Evolutionary conservation across 441 rosid genomes (phyloP).

Genomic region (Euphorbia corollata): DNA sequence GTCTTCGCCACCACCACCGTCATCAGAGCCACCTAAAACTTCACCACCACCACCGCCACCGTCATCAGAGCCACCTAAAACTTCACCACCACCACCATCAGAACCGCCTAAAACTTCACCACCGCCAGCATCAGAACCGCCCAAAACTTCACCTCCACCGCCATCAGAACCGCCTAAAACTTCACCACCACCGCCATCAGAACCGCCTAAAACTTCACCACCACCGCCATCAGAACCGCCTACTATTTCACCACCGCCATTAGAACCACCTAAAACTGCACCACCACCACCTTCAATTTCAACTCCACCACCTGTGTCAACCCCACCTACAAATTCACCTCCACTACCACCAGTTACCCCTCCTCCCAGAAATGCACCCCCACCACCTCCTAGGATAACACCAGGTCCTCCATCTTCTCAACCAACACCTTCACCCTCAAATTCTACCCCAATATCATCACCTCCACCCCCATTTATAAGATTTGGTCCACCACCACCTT

Average conservation of each 20-base stretch:
- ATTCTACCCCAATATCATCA: slow-evolving; percentile 31
- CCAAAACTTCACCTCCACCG: slow-evolving; percentile 20
- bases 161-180: slow-evolving; percentile 14
- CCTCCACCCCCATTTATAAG: slow-evolving; percentile 33
- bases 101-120: not conserved
- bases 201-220: not conserved
- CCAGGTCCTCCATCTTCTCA: slow-evolving; percentile 26
- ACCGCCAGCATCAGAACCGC: slow-evolving; percentile 19
- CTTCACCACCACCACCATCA: slow-evolving; percentile 23
- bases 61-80: not conserved
- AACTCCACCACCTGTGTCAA: slow-evolving; percentile 11
- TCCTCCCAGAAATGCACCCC: slow-evolving; percentile 16
- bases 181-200: slow-evolving; percentile 27
- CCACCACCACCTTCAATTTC: slow-evolving; percentile 6
- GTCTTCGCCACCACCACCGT: slow-evolving; percentile 28
- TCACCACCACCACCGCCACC: slow-evolving; percentile 29
- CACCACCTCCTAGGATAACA: slow-evolving; percentile 26
- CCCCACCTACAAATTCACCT: slow-evolving; percentile 21
- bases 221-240: slow-evolving; percentile 3
- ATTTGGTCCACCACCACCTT: slow-evolving; percentile 35
- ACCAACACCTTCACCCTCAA: slow-evolving; percentile 37
- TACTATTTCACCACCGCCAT: not conserved
- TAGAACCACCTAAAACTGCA: not conserved
- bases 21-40: not conserved
- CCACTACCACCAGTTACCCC: slow-evolving; percentile 22